Conservation (phyloP, 768 basidiomycete species). For the Strobilomyces echinocephalus region DNA sequence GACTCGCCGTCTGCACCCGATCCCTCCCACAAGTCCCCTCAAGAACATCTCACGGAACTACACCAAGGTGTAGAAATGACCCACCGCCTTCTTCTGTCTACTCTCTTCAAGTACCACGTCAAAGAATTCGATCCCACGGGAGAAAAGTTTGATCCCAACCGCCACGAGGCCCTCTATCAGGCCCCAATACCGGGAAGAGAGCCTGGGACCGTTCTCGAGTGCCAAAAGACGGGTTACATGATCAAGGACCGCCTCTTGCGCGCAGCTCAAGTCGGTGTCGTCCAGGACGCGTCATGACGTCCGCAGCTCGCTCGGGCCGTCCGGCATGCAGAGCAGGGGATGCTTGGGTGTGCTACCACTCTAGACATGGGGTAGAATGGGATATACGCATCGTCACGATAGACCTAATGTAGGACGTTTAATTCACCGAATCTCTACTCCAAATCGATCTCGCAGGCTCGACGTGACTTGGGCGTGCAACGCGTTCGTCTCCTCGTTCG, state of each 20-base stretch:
- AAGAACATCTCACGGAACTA: slow-evolving; percentile 62
- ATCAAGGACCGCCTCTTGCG: slow-evolving; percentile 92
- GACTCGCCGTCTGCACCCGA: slow-evolving; percentile 27
- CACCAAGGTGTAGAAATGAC: slow-evolving; percentile 89
- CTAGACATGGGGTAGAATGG: slow-evolving; percentile 28
- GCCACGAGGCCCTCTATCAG: slow-evolving; percentile 93
- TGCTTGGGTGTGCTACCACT: slow-evolving; percentile 15
- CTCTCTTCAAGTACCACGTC: slow-evolving; percentile 87
- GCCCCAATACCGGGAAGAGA: slow-evolving; percentile 86
- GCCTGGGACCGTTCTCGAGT: slow-evolving; percentile 86
- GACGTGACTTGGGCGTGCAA: slow-evolving; percentile 62
- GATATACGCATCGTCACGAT: slow-evolving; percentile 27
- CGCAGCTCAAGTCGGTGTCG: slow-evolving; percentile 96
- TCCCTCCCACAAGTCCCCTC: slow-evolving; percentile 46
- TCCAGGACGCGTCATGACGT: slow-evolving; percentile 53
- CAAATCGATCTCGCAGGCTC: slow-evolving; percentile 54
- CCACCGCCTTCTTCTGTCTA: slow-evolving; percentile 82
- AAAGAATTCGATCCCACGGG: slow-evolving; percentile 90
- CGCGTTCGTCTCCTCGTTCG: slow-evolving; percentile 85
- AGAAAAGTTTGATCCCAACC: slow-evolving; percentile 91
- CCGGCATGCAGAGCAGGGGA: slow-evolving; percentile 1
- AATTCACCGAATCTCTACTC: slow-evolving; percentile 85
- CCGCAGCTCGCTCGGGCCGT: background rate
- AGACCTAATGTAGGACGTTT: slow-evolving; percentile 36
- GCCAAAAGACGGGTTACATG: slow-evolving; percentile 86